Evolutionary conservation across 2,329 filamentous ascomycete genomes (phyloP), one percentile per base, ranked within the genome.

Genomic region (Aspergillus sp.): DNA sequence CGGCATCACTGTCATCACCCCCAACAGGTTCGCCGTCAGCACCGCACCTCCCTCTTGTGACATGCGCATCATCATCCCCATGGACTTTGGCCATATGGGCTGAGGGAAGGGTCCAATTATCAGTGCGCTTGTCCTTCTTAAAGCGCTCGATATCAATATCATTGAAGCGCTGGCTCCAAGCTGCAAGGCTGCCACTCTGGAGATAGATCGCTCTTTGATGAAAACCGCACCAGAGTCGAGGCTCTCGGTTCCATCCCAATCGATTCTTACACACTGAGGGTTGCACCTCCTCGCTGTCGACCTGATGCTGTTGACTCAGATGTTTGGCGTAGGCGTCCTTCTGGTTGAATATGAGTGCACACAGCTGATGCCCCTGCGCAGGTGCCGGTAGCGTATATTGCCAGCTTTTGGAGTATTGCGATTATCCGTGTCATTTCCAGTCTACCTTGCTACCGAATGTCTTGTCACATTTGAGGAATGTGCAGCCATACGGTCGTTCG

Each of bases 391-490:
- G 73, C 31, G 83, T 79, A 69, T 92, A 96, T 31, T 84, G 84
- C 87, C 90, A 96, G 48, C 82, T 81, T 67, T 92, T 88, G 6
- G 84, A 86, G 70, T 96, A 92, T 67, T 93, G 89, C 15, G 84
- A 86, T 63, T 86, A 89, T 68, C 97, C 93, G 68, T 97, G 93
- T 1, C 93, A 86, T 70, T 96, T 96, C 93, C 87, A 97, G 73
- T 97, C 93, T 58, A 91, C 93, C 70, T 96, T 96, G 73, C 90
- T 93, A n/a, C 93, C 93, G 64, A 96, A 96, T 0, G 71, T 79
- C 68, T 91, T 92, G 49, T 76, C 73, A 68, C 93, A 96, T 31
- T 77, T 74, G 8, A 79, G 74, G 62, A 87, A 90, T 0, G 91
- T 96, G 73, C 93, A 97, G 12, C 87, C 87, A 62, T 93, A 96